Evolutionary conservation across 495 filamentous ascomycete species (phyloP).

Genomic region (Talaromyces wortmannii): DNA sequence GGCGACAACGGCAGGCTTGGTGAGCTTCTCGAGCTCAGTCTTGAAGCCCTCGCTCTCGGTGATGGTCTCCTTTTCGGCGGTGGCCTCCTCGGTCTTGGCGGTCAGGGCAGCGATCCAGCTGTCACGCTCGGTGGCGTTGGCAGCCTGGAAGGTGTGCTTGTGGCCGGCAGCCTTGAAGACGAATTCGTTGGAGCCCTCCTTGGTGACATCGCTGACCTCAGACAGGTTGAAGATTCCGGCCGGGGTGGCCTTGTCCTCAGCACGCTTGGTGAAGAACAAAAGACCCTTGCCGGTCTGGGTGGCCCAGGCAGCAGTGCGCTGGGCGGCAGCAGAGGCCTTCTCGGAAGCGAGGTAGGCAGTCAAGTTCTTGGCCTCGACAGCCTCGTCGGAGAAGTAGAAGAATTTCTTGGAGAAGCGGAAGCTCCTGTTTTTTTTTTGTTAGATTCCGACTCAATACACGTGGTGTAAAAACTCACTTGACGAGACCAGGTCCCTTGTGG

Average conservation of each 20-base stretch:
- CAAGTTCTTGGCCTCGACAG: constrained; percentile 69
- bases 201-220: constrained; percentile 72
- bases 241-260: constrained; percentile 71
- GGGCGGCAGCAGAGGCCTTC: constrained; percentile 63
- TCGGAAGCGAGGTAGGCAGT: constrained; percentile 72
- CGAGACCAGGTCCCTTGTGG: constrained; percentile 83
- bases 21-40: constrained; percentile 63
- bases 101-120: constrained; percentile 79
- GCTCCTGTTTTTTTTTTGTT: constrained; percentile 31
- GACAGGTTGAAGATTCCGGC: constrained; percentile 82
- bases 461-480: constrained; percentile 65
- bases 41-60: constrained; percentile 72
- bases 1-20: constrained; percentile 44
- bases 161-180: constrained; percentile 73
- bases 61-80: constrained; percentile 62
- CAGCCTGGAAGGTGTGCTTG: constrained; percentile 85
- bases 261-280: constrained; percentile 83
- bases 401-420: constrained; percentile 67
- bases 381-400: constrained; percentile 89
- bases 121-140: constrained; percentile 69
- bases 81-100: constrained; percentile 69
- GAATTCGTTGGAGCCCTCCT: constrained; percentile 73
- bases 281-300: constrained; percentile 93
- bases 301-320: constrained; percentile 81
- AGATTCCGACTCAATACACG: neutral